Evolutionary conservation across 192 early-diverging fungal genomes (phyloP), one percentile per base, ranked within the genome.

Genomic region (Coemansia sp.): DNA sequence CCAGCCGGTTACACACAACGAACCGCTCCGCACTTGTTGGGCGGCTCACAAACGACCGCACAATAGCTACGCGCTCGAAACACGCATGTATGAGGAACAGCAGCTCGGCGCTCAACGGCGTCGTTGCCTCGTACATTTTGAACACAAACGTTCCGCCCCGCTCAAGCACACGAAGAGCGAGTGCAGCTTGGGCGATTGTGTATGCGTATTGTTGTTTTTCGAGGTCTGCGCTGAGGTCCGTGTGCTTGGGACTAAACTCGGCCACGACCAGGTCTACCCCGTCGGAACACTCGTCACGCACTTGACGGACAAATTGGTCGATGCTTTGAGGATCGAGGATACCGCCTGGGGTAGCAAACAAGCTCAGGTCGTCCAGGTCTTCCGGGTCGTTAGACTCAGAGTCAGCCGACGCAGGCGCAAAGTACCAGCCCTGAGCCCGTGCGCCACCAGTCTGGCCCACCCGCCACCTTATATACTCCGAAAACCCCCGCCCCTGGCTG

Each of bases 221-320:
- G 24, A 56, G 44, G 25, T 44, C 58, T 26, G 46, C 26, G 2
- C 24, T 53, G 28, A 63, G 61, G 3, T 59, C 70, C 20, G 34
- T 15, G 17, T 61, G 44, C 7, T 36, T 26, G 7, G 11, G 11
- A 34, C 56, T 37, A 14, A n/a, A 20, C 10, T 63, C 70, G 14
- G 59, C 70, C 0, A 78, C 76, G 7, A 78, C 76, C 52, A 78
- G 38, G n/a, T 78, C 76, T 3, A 78, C 60, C 6, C 61, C 66
- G 5, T 44, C 54, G 2, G 49, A 28, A 1, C 36, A 28, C 20
- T 7, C 25, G 3, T 42, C 28, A 23, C 47, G 61, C 31, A 78
- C 70, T 4, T 51, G 46, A n/a, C 20, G 20, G 5, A 73, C 64
- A 68, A 78, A 78, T 8, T 59, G 51, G 1, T 70, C 63, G 14